Evolutionary conservation across 2,329 filamentous ascomycete genomes (phyloP), one percentile per base, ranked within the genome.

Genomic region (Xenoacremonium recifei): DNA sequence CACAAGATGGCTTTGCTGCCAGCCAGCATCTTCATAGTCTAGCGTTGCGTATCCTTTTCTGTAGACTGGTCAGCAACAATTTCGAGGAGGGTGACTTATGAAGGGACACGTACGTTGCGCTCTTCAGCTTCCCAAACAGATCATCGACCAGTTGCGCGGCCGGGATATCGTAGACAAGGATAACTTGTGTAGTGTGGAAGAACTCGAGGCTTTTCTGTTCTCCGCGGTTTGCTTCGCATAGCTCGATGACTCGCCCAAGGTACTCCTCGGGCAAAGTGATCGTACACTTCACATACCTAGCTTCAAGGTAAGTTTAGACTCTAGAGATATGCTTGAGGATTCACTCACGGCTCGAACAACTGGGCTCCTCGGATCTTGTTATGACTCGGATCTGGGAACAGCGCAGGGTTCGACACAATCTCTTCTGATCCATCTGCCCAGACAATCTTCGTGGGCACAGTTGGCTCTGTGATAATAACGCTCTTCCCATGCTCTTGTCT

Each of bases 391-490:
- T 95, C 89, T 0, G 93, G 93, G 57, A 97, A 99, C 36, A 89
- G 77, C 32, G 88, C 85, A 0, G 93, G 92, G 57, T 93, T 97
- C 44, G 87, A 84, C 49, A 96, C 82, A 44, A 95, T 76, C 21
- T 80, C 77, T 59, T 93, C 87, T 3, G 70, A 80, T n/a, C 90
- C 90, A 58, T 91, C 81, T 34, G 73, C 77, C 77, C 84, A 93
- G 9, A 88, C 65, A 6, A 97, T 78, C 63, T 91, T 95, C 57
- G 92, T 95, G 3, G 93, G 91, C 11, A 99, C 93, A 0, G 89
- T 92, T 0, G 93, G 93, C 27, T 95, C 92, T 0, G 93, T 99
- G 62, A 99, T 93, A 66, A 99, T 96, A 61, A 99, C 90, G 58
- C 84, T 93, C 3, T 88, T 87, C 5, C 92, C 93, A 58, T 99